phyloP scores from a whole-genome alignment of 169 alveolate species.

The Theileria orientalis region DNA sequence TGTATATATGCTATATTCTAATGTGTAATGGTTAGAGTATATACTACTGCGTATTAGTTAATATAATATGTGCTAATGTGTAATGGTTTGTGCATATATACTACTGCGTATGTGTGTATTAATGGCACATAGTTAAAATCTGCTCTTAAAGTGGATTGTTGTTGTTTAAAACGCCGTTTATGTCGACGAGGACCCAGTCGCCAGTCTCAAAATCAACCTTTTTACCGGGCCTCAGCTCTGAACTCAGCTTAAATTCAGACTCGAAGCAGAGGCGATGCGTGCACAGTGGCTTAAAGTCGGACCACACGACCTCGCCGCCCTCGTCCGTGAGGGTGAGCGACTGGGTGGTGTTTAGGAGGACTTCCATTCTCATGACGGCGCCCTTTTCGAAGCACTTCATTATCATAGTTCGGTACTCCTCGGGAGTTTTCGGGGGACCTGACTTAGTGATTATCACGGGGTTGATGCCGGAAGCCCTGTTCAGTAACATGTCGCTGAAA shows the following conservation, averaged over 20 bases:
- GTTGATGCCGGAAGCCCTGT: constrained; percentile 36
- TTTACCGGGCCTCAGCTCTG: constrained; percentile 3
- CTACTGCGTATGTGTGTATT: too few relatives aligned
- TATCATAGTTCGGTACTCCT: constrained; percentile 21
- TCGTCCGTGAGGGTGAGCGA: constrained; percentile 12
- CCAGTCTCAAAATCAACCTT: neutral
- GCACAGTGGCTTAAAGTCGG: constrained; percentile 5
- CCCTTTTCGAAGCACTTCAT: constrained; percentile 51
- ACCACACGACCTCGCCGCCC: constrained; percentile 36
- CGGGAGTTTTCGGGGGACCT: constrained; percentile 1
- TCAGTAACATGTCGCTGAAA: neutral
- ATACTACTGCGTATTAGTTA: too few relatives aligned
- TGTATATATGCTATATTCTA: too few relatives aligned
- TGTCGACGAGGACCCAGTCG: constrained; percentile 48
- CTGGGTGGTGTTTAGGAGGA: constrained; percentile 28
- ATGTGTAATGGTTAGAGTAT: neutral
- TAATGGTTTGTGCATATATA: too few relatives aligned
- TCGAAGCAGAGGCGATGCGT: constrained; percentile 34
- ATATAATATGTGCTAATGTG: too few relatives aligned
- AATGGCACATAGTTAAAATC: too few relatives aligned
- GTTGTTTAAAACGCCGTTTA: constrained; percentile 40
- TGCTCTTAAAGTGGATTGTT: constrained; percentile 33
- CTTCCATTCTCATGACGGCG: constrained; percentile 32
- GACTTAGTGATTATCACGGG: constrained; percentile 27
- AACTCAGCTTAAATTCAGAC: constrained; percentile 16